These are phyloP conservation scores for Euphrasia arctica DNA, from an alignment of 305 asterid species.

Conservation along the genomic window DNA sequence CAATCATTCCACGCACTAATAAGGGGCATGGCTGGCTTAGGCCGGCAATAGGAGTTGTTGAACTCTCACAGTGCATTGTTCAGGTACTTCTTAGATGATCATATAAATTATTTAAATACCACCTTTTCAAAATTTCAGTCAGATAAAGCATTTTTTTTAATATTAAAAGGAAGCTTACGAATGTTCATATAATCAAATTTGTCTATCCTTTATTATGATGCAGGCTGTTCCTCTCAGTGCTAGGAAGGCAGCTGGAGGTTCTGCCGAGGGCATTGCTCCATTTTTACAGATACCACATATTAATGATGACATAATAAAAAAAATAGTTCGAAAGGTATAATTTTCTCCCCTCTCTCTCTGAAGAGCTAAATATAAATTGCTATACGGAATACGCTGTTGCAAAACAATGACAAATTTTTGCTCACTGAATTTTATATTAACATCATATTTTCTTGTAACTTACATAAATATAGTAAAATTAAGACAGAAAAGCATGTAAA, in stretches of 20 bases:
- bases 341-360: conserved; percentile 3
- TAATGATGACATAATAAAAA: conserved; percentile 62
- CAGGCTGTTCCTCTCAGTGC: conserved; percentile 95
- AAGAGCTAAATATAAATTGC: neutral
- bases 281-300: conserved; percentile 95
- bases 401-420: neutral
- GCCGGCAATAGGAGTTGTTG: conserved; percentile 79
- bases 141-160: neutral
- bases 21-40: conserved; percentile 97
- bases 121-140: conserved; percentile 12
- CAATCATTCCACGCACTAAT: conserved; percentile 71
- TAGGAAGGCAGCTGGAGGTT: conserved; percentile 67
- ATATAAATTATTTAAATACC: conserved; percentile 4
- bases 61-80: conserved; percentile 79
- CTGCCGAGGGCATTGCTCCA: conserved; percentile 67
- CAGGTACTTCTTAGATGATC: conserved; percentile 51
- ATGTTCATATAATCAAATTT: conserved; percentile 25
- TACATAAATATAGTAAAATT: neutral
- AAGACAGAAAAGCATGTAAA: conserved; percentile 4
- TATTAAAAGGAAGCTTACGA: conserved; percentile 5
- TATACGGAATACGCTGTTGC: conserved; percentile 12
- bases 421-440: neutral
- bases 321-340: conserved; percentile 67
- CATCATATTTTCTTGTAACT: neutral
- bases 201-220: conserved; percentile 28